These are phyloP conservation scores for Pleurotus citrinopileatus DNA, from an alignment of 768 basidiomycete species.

Conservation along the genomic window DNA sequence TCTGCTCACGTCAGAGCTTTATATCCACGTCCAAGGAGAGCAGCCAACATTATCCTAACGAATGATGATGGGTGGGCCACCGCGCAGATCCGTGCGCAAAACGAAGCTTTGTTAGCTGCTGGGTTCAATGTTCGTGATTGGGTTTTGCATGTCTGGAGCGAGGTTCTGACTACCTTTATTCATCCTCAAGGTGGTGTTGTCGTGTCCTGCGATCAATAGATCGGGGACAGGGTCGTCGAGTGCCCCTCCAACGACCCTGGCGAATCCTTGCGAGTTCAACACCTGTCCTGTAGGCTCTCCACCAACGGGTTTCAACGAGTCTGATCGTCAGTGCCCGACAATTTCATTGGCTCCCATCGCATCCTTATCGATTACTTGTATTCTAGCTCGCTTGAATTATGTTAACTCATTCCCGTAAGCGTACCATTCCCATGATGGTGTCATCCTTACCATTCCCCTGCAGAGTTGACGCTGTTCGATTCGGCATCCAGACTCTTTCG, in stretches of 20 bases:
- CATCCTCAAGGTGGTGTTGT: slow-evolving; percentile 31
- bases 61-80: slow-evolving; percentile 28
- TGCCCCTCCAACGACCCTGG: slow-evolving; percentile 22
- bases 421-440: too few relatives aligned
- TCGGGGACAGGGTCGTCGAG: slow-evolving; percentile 33
- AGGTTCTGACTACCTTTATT: neutral
- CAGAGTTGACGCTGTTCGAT: slow-evolving; percentile 26
- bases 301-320: slow-evolving; percentile 30
- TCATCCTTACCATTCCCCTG: neutral
- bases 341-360: neutral
- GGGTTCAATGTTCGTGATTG: slow-evolving; percentile 24
- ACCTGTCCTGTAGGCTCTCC: slow-evolving; percentile 32
- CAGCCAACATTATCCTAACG: slow-evolving; percentile 10
- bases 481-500: slow-evolving; percentile 27
- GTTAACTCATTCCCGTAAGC: slow-evolving; percentile 33
- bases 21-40: neutral
- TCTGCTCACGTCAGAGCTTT: neutral
- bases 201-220: slow-evolving; percentile 30
- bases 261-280: slow-evolving; percentile 32
- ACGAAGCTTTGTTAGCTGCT: slow-evolving; percentile 23
- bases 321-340: slow-evolving; percentile 15
- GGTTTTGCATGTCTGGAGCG: neutral
- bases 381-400: slow-evolving; percentile 27
- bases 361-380: neutral
- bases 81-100: slow-evolving; percentile 30